Conservation (phyloP, 2,329 filamentous ascomycete genomes). For the Acrodontium crateriforme region DNA sequence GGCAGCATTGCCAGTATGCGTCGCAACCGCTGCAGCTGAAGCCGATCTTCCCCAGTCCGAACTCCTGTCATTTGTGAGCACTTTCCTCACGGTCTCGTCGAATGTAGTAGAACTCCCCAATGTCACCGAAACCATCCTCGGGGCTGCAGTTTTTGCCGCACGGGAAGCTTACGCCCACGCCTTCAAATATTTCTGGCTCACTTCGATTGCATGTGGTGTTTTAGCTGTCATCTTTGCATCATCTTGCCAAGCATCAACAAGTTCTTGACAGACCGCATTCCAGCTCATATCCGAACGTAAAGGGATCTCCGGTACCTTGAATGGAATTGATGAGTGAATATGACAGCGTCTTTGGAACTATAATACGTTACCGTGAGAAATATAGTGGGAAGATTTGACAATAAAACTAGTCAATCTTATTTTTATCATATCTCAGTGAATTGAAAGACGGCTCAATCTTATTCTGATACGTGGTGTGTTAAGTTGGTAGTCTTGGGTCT, state of each 20-base stretch:
- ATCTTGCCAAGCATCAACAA: constrained; percentile 21
- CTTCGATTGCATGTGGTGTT: constrained; percentile 18
- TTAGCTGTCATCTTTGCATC: constrained; percentile 14
- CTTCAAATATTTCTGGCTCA: constrained; percentile 18
- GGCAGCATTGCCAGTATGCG: background rate
- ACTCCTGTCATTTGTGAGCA: background rate
- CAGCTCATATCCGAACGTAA: too few relatives aligned
- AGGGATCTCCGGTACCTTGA: too few relatives aligned
- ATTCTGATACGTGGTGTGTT: too few relatives aligned
- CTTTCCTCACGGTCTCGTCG: background rate
- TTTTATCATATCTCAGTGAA: too few relatives aligned
- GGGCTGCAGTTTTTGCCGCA: background rate
- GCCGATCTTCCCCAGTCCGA: background rate
- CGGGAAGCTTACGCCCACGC: constrained; percentile 15
- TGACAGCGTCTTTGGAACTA: too few relatives aligned
- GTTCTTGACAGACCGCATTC: constrained; percentile 34
- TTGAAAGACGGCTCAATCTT: too few relatives aligned
- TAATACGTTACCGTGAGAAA: too few relatives aligned
- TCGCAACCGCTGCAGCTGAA: background rate
- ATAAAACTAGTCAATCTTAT: too few relatives aligned
- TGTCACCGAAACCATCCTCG: background rate
- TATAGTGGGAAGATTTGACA: too few relatives aligned
- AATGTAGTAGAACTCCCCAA: background rate
- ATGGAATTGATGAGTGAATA: too few relatives aligned
- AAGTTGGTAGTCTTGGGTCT: too few relatives aligned